Base-by-base conservation (phyloP, 2,329 filamentous ascomycete genomes). In the Neophaeococcomyces mojaviensis region DNA sequence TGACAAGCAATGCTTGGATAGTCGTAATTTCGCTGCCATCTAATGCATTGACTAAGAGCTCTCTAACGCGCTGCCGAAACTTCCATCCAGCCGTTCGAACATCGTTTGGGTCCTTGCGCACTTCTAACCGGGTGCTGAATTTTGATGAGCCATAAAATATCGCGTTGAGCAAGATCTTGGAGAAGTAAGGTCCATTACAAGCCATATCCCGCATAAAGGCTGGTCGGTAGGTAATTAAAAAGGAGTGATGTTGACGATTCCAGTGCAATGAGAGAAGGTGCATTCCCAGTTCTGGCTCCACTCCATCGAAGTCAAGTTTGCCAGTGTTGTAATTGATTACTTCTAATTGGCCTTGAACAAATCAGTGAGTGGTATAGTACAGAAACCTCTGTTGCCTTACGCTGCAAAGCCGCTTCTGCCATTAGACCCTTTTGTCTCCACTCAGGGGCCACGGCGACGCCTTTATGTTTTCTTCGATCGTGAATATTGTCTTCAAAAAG, bases 141-240 rank as follows among this genome's bases (percentile, higher is more conserved):
- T 76, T 74, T 3, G 67, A 61, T 1, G 66, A 64, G 3, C 63
- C 61, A 47, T 69, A 75, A 42, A 73, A 67, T 1, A 80, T 72
- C 1, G 76, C 74, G 50, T 78, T 77, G 2, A 80, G 61, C 1
- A 79, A 64, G 1, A 76, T 61, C 37, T 76, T 71, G 0, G 76
- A 78, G 49, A 77, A 80, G 55, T 78, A 78, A 0, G 72, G 72
- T 0, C 77, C 77, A 4, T 65, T 60, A 37, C 69, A 68, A 38
- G 73, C 74, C 74, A 77, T 72, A 52, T 72, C 69, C 2, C 69
- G 56, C 70, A 74, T 76, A 38, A 78, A 75, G 0, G 67, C 69
- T 0, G 75, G 70, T 0, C 76, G 69, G 55, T 78, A 77, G 1
- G 69, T 71, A 35, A 76, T 61, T 1, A 71, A 51, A 44, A 66